Conservation (phyloP, 768 basidiomycete species). For the Psilocybe azurescens region DNA sequence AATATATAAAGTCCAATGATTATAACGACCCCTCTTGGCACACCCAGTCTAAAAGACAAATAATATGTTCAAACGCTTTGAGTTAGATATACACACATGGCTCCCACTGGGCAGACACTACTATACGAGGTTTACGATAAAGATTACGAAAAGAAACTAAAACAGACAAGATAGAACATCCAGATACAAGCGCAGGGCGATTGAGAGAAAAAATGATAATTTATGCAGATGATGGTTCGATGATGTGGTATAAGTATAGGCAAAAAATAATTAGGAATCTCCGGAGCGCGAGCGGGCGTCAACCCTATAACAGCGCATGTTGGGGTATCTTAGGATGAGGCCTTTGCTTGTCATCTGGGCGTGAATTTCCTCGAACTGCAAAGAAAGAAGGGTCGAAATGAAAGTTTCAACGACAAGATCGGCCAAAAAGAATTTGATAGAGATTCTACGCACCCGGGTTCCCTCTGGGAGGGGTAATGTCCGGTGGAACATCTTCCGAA, state of each 20-base stretch:
- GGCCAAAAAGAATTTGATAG: background rate
- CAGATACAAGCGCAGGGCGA: slow-evolving; percentile 11
- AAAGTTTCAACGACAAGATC: slow-evolving; percentile 7
- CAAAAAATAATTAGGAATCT: slow-evolving; percentile 34
- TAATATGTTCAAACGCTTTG: slow-evolving; percentile 5
- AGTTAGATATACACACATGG: slow-evolving; percentile 8
- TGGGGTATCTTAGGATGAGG: slow-evolving; percentile 73
- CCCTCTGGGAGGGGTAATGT: slow-evolving; percentile 77
- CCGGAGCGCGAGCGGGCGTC: slow-evolving; percentile 48
- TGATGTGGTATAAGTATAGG: slow-evolving; percentile 11
- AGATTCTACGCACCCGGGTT: slow-evolving; percentile 56
- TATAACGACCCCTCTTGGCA: slow-evolving; percentile 3
- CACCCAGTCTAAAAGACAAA: slow-evolving; percentile 3
- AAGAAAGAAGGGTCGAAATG: background rate
- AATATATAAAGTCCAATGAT: background rate
- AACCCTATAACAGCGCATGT: slow-evolving; percentile 51
- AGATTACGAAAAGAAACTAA: slow-evolving; percentile 13
- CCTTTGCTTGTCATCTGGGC: slow-evolving; percentile 67
- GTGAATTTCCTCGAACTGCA: slow-evolving; percentile 75
- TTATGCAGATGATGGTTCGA: slow-evolving; percentile 18
- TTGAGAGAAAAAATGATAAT: slow-evolving; percentile 22
- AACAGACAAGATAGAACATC: slow-evolving; percentile 6
- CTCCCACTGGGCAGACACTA: slow-evolving; percentile 1
- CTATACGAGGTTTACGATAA: slow-evolving; percentile 2
- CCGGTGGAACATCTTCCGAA: slow-evolving; percentile 67